Conservation (phyloP, 1,284 basidiomycete genomes). For the Ustilago curta region DNA sequence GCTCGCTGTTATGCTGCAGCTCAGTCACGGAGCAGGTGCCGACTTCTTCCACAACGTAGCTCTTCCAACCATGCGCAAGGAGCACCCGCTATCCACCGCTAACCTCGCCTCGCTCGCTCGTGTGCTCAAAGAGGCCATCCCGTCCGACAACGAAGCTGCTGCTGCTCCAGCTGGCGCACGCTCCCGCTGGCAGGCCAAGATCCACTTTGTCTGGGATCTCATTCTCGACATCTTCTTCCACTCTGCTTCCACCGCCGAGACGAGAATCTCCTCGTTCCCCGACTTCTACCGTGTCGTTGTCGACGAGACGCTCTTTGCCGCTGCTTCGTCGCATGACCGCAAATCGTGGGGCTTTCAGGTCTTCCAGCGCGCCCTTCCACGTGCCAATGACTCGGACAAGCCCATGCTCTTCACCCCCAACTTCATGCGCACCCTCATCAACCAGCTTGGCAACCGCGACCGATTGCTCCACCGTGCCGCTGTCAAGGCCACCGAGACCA, state of each 20-base stretch:
- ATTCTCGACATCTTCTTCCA: constrained; percentile 81
- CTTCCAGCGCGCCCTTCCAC: constrained; percentile 82
- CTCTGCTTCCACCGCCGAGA: constrained; percentile 53
- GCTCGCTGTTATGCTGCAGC: constrained; percentile 80
- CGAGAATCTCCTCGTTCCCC: constrained; percentile 78
- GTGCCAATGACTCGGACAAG: constrained; percentile 77
- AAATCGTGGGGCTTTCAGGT: constrained; percentile 97
- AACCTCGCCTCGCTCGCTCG: constrained; percentile 81
- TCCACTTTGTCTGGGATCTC: constrained; percentile 91
- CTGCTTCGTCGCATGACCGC: constrained; percentile 84
- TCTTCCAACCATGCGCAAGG: constrained; percentile 75
- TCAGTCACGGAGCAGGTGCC: constrained; percentile 69
- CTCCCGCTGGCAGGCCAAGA: constrained; percentile 83
- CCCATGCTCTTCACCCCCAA: constrained; percentile 93
- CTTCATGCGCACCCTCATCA: constrained; percentile 96
- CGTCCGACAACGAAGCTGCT: constrained; percentile 73
- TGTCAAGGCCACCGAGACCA: constrained; percentile 72
- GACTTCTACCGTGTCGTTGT: constrained; percentile 91
- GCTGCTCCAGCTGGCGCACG: constrained; percentile 66
- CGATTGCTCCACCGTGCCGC: constrained; percentile 90
- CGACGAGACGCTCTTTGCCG: constrained; percentile 89
- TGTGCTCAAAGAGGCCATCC: constrained; percentile 72
- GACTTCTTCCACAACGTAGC: constrained; percentile 46
- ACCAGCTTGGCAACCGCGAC: constrained; percentile 88
- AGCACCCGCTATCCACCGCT: constrained; percentile 75